Base-by-base conservation (phyloP, 176 grass and related monocot genomes). In the Eleusine coracana region DNA sequence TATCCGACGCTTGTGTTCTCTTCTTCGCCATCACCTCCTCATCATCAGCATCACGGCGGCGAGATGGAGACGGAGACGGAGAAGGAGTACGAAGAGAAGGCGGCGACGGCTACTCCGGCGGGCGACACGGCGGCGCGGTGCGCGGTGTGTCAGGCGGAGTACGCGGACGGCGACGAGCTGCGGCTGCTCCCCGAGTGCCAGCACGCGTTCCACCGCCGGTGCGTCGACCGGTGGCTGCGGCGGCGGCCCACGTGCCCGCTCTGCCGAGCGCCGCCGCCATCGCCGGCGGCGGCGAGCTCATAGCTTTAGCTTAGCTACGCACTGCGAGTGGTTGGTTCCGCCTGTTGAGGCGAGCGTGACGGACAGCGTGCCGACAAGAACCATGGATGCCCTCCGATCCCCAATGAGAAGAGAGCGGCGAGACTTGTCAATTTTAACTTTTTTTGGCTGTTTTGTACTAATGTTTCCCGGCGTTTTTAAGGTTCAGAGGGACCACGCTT, bases 201-300 rank as follows among this genome's bases (percentile, higher is more conserved):
- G 7, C 92, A 94, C 73, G 41, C 75, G 65, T 94, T 91, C 80
- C 92, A 94, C 71, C 70, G 63, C 21, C 16, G 20, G 52, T 94
- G 92, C 86, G 38, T 91, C n/a, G 92, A 84, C 67, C 76, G 39
- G 36, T 94, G 92, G 92, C 83, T 94, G 51, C 75, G 69, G 38
- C 66, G 27, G 25, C 86, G 75, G 4, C 77, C 85, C 14, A 89
- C 89, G 9, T 91, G 92, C 77, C 92, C 92, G n/a, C 58, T 88
- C 12, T 94, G 92, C 88, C 86, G 92, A 3, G 36, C 69, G 34
- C 56, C 86, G 63, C 85, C 80, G 28, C 16, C 75, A 71, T 44
- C 41, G 40, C 10, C 38, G 73, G 5, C 58, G 59, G n/a, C n/a
- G 9, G 54, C 74, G n/a, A 41, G 54, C 20, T 0, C 25, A 52